Evolutionary conservation across 331 rosid genomes (phyloP), one percentile per base, ranked within the genome.

Genomic region (Telfairia occidentalis): DNA sequence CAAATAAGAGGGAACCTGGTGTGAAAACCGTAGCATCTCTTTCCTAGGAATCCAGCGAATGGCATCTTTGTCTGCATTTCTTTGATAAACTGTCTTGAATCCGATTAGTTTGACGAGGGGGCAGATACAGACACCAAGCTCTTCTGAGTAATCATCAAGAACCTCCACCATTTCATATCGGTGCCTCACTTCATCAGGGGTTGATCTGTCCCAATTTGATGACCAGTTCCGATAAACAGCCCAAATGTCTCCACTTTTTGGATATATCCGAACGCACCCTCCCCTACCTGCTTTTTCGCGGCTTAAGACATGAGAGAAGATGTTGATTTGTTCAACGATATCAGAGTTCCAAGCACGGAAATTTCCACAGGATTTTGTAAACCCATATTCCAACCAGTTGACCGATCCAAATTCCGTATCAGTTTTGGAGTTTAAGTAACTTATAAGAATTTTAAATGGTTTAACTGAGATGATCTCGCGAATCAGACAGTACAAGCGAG

Each of bases 301-400:
- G 61, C 84, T 79, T 70, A 95, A 78, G 80, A 90, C 74, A 84
- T 95, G 99, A 73, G 99, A 95, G 83, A 95, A 95, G 76, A 92
- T 79, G 81, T 95, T 95, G 40, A 92, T 96, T 55, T 90, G 96
- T 76, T 95, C 96, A 77, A 92, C 83, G 37, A 91, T 80, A 85
- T 95, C 99, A 42, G 91, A 84, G 82, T 83, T 83, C 74, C 80
- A 78, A 7, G 97, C 90, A 87, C 99, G 85, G 82, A 95, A 95
- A 78, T 95, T 92, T 82, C 99, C 99, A 23, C 97, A 95, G n/a
- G 97, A 95, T 86, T 95, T 95, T 19, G 99, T 95, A 76, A 92
- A 95, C 64, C 97, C 99, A 66, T 86, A 85, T 63, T 85, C 90
- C 71, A 92, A 86, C 99, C 97, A 95, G 90, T 89, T 89, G 26